Evolutionary conservation across 1,139 yeast species (phyloP).

Genomic region (Candida sojae): DNA sequence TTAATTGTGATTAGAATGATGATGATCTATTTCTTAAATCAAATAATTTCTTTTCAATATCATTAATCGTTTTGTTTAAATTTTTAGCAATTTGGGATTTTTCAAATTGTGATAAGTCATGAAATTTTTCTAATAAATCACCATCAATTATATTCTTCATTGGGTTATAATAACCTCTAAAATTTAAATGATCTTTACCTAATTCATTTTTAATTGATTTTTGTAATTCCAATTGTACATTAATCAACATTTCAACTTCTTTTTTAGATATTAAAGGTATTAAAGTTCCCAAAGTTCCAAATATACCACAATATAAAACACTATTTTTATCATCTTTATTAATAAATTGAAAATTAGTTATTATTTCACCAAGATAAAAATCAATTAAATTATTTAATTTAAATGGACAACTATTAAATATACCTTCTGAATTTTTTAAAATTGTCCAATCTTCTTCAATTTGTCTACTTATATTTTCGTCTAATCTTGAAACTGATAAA

Average conservation of each 20-base stretch:
- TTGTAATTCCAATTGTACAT: constrained; percentile 54
- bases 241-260: constrained; percentile 62
- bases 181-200: constrained; percentile 69
- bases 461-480: constrained; percentile 42
- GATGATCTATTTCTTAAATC: constrained; percentile 54
- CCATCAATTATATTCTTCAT: constrained; percentile 81
- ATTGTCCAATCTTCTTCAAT: constrained; percentile 46
- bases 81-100: constrained; percentile 53
- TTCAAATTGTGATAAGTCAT: constrained; percentile 32
- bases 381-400: constrained; percentile 60
- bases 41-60: constrained; percentile 59
- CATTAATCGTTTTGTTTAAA: constrained; percentile 58
- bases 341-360: constrained; percentile 60
- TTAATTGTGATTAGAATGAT: background rate
- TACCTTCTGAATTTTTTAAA: constrained; percentile 34
- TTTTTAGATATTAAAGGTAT: constrained; percentile 64
- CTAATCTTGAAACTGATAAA: constrained; percentile 64
- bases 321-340: constrained; percentile 67
- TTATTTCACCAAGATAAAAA: constrained; percentile 69
- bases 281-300: constrained; percentile 77
- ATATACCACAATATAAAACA: constrained; percentile 71
- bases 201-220: constrained; percentile 25
- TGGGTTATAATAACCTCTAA: constrained; percentile 79
- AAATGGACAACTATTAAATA: constrained; percentile 53
- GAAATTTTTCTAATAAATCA: constrained; percentile 70